Evolutionary conservation across 1,284 basidiomycete species (phyloP), one percentile per base, ranked within the genome.

Genomic region (Microbotryum intermedium): DNA sequence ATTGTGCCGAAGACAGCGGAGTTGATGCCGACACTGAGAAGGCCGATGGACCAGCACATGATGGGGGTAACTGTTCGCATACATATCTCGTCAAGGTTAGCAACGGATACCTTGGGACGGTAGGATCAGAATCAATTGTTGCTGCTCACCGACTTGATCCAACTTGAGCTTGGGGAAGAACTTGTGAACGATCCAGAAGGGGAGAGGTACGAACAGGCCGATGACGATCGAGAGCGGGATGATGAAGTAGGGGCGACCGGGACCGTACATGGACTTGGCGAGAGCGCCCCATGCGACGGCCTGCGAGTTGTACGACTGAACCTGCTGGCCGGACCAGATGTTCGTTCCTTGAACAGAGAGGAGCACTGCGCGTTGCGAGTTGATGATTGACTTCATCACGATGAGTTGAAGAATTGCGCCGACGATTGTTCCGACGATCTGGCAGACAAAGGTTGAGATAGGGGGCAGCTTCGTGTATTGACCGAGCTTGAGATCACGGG

Each of bases 391-490:
- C 34, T 79, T 73, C 82, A 84, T 84, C 58, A 84, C 80, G 49
- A 70, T 61, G 58, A 72, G 69, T 53, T 74, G 73, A 26, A 74
- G 61, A 53, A 78, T 71, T 66, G 77, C 69, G 58, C 83, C 83
- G 68, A 85, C 76, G 49, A 85, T 76, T 6, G 84, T 82, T 8
- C 84, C 84, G 76, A 82, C 81, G 23, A 85, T 72, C 72, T 87
- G 85, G 6, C 83, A 81, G 26, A 81, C 67, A 73, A 87, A 86
- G 77, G 84, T 85, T 49, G 80, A 76, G 18, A 84, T 80, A 29
- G 87, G 85, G 26, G 86, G 84, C 54, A 88, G 80, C 76, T 88
- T 87, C 65, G 85, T 81, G 74, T 88, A 87, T 70, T 87, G 85
- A 3, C 84, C 85, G 63, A 88, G 78, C 74, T 88, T 88, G 53